phyloP scores from a whole-genome alignment of 2,329 filamentous ascomycete species.

The Sporothrix schenckii region DNA sequence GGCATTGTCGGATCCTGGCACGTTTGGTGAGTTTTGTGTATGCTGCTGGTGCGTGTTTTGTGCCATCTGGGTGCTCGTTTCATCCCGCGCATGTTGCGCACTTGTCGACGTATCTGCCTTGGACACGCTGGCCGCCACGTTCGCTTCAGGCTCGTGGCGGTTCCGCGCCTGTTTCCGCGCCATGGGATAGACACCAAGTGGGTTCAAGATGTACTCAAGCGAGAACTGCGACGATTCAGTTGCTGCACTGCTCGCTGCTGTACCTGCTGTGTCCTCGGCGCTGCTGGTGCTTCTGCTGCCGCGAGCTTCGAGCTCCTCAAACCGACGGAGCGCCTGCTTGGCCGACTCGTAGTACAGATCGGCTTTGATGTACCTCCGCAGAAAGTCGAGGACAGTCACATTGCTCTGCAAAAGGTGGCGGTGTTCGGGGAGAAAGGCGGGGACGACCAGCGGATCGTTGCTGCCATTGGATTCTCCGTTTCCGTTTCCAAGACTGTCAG shows the following conservation, averaged over 20 bases:
- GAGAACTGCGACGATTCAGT: conserved; percentile 27
- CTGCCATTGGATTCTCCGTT: too few species aligned
- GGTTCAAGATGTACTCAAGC: conserved; percentile 34
- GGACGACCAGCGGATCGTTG: conserved; percentile 7
- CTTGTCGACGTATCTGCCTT: not conserved
- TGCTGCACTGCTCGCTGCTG: not conserved
- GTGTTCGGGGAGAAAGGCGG: conserved; percentile 6
- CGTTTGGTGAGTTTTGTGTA: not conserved
- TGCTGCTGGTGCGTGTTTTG: too few species aligned
- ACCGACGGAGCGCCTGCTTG: conserved; percentile 24
- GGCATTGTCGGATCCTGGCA: not conserved
- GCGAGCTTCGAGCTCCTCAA: conserved; percentile 28
- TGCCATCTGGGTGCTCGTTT: too few species aligned
- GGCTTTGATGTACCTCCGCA: conserved; percentile 30
- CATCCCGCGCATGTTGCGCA: not conserved
- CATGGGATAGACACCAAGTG: conserved; percentile 33
- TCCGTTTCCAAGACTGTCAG: not conserved
- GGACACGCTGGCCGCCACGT: conserved; percentile 1
- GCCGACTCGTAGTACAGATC: conserved; percentile 33
- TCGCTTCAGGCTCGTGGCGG: conserved; percentile 30
- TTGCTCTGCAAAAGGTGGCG: conserved; percentile 29
- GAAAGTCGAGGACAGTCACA: conserved; percentile 26
- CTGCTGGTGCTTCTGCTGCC: not conserved
- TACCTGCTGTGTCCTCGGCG: not conserved
- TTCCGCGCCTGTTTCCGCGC: conserved; percentile 32